Evolutionary conservation across 2,329 filamentous ascomycete genomes (phyloP), one percentile per base, ranked within the genome.

Genomic region (Nigrospora sphaerica): DNA sequence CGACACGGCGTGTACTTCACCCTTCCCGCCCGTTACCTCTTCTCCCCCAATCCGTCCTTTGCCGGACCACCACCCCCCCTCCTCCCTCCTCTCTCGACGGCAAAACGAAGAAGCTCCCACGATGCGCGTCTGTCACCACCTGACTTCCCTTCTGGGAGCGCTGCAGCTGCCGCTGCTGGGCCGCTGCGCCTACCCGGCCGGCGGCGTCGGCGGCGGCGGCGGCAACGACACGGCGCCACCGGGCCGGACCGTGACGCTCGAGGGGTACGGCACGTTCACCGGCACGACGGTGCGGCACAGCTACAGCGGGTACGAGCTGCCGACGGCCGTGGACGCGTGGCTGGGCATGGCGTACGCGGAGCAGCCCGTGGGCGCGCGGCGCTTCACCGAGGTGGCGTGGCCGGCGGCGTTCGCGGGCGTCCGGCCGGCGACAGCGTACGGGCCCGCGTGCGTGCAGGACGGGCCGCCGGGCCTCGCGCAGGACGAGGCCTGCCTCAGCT

Each of bases 321-420:
- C 62, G 10, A 50, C 50, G 3, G 48, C 62, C 0, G 65, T 74
- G 2, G 68, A 75, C 49, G 71, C 72, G 0, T 75, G 71, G 72
- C 57, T 75, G 6, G 70, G 70, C 3, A 65, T 75, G 32, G 68
- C 72, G 52, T 75, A 73, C 42, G 64, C 72, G 0, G 57, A 58
- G 0, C 67, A 70, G 31, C 70, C 69, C 0, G 63, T 65, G 1
- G 69, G 66, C 6, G 57, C 67, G 3, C 50, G 57, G 13, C 67
- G 72, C 9, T 74, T 75, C 46, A 57, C 55, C 12, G 61, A 67
- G 0, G 60, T 71, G 17, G 58, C 62, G 18, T 69, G 63, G 64
- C 71, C 72, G 0, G 50, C 52, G 4, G 51, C 62, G 1, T 73
- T 75, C 40, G 56, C 65, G 2, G 71, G 68, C 0, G 57, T 65